phyloP scores from a whole-genome alignment of 768 basidiomycete genomes.

The Daedaleopsis sinensis region DNA sequence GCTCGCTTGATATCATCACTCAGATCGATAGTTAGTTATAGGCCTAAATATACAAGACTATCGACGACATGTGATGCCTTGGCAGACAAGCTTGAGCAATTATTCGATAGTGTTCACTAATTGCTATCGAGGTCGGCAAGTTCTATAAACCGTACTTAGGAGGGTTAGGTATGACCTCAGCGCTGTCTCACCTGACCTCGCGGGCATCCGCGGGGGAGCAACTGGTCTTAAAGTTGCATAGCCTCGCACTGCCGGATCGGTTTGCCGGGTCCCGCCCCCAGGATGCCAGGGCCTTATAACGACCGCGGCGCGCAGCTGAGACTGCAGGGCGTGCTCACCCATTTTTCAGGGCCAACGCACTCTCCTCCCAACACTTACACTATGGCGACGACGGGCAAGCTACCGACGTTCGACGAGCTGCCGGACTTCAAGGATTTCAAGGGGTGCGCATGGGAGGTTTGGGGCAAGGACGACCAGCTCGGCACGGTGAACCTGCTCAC shows the following conservation, averaged over 20 bases:
- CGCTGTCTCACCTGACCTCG: too few relatives aligned
- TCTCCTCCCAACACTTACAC: neutral
- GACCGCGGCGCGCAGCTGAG: neutral
- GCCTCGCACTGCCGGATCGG: neutral
- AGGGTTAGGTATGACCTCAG: too few relatives aligned
- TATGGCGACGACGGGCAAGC: constrained; percentile 25
- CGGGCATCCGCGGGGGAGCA: too few relatives aligned
- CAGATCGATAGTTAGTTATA: too few relatives aligned
- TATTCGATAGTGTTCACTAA: too few relatives aligned
- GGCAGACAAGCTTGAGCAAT: too few relatives aligned
- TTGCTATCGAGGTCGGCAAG: too few relatives aligned
- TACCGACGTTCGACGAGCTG: constrained; percentile 53
- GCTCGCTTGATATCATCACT: too few relatives aligned
- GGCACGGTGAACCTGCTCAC: constrained; percentile 71
- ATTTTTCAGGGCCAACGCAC: neutral
- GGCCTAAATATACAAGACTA: too few relatives aligned
- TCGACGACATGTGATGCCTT: too few relatives aligned
- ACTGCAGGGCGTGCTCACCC: neutral
- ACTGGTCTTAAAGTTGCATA: too few relatives aligned
- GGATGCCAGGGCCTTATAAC: neutral
- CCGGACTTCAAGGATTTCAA: constrained; percentile 42
- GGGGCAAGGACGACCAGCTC: constrained; percentile 66
- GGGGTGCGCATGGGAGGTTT: constrained; percentile 72
- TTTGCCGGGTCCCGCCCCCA: neutral
- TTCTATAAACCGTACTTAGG: too few relatives aligned